Conservation (phyloP, 73 alveolate species). For the Paramecium biaurelia region DNA sequence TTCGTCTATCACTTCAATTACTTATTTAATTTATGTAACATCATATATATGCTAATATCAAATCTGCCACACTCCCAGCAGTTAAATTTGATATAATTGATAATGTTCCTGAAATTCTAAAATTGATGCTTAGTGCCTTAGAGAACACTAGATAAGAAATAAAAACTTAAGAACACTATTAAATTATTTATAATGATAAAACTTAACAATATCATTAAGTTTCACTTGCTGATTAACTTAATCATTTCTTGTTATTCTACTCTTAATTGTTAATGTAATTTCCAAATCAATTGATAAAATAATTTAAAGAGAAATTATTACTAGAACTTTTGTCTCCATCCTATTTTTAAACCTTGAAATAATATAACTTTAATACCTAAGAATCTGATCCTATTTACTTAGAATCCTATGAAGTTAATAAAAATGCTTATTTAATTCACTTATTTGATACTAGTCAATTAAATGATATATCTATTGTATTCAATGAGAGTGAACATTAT, state of each 20-base stretch:
- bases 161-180: background rate
- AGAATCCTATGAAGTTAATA: constrained; percentile 11
- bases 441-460: background rate
- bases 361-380: background rate
- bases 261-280: background rate
- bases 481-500: background rate
- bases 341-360: background rate
- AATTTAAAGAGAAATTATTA: background rate
- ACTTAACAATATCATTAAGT: background rate
- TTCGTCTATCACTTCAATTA: background rate
- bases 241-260: background rate
- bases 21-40: background rate
- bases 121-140: background rate
- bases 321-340: background rate
- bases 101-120: background rate
- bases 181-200: background rate
- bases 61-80: background rate
- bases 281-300: background rate
- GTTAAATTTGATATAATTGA: background rate
- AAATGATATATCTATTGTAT: background rate
- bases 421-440: constrained; percentile 3
- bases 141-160: background rate
- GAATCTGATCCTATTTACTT: background rate
- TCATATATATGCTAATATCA: background rate
- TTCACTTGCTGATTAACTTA: background rate